phyloP scores from a whole-genome alignment of 768 basidiomycete species.

The Dacryopinax primogenitus region DNA sequence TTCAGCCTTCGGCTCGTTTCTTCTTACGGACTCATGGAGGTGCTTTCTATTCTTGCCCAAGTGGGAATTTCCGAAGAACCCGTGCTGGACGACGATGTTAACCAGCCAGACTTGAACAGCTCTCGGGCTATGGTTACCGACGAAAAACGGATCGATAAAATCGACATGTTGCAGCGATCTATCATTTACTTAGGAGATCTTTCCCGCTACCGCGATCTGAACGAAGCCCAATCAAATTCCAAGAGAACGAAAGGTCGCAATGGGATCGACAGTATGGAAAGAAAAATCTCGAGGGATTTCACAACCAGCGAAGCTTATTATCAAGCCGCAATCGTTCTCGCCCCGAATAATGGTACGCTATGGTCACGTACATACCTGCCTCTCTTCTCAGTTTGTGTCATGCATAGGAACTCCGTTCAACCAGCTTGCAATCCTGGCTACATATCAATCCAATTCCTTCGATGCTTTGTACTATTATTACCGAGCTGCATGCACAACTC shows the following conservation, averaged over 20 bases:
- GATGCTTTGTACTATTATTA: constrained; percentile 74
- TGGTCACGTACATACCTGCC: not conserved
- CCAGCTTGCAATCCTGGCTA: constrained; percentile 85
- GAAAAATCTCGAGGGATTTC: constrained; percentile 38
- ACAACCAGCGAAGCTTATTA: constrained; percentile 68
- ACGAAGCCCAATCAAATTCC: constrained; percentile 47
- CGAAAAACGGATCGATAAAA: constrained; percentile 26
- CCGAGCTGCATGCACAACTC: constrained; percentile 73
- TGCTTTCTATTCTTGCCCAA: constrained; percentile 40
- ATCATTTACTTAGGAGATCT: constrained; percentile 90
- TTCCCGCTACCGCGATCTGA: constrained; percentile 83
- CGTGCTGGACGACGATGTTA: constrained; percentile 31
- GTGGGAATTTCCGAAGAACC: constrained; percentile 37
- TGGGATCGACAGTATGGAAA: not conserved
- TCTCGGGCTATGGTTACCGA: constrained; percentile 32
- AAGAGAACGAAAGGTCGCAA: constrained; percentile 48
- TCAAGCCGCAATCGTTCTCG: constrained; percentile 65
- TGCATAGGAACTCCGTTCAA: constrained; percentile 65
- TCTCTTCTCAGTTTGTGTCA: not conserved
- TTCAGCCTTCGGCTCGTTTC: constrained; percentile 63
- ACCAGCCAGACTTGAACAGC: constrained; percentile 14
- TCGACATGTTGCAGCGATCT: constrained; percentile 74
- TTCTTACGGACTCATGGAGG: constrained; percentile 57
- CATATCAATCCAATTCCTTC: constrained; percentile 75
- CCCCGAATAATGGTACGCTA: constrained; percentile 65